Evolutionary conservation across 169 alveolate genomes (phyloP).

Genomic region (Plasmodium cynomolgi): DNA sequence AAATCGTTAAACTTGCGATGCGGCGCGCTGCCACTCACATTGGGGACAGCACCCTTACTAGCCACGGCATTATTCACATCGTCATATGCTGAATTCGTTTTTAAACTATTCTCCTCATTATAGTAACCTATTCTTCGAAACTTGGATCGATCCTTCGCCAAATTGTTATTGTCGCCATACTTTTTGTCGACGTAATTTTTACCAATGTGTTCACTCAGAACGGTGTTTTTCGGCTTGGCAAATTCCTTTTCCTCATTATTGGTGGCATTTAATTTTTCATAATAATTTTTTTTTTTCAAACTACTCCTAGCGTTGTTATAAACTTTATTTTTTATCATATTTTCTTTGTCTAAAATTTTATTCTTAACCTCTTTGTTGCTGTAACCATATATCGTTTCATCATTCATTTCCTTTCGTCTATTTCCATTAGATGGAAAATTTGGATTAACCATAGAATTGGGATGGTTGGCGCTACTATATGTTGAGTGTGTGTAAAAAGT

Average conservation of each 20-base stretch:
- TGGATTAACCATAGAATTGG: background rate
- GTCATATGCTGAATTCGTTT: background rate
- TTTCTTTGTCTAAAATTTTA: constrained; percentile 19
- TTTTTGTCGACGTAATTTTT: constrained; percentile 33
- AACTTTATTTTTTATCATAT: constrained; percentile 26
- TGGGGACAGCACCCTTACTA: background rate
- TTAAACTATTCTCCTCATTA: constrained; percentile 39
- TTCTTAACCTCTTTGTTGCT: constrained; percentile 20
- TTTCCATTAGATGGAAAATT: constrained; percentile 8
- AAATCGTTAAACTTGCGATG: constrained; percentile 5
- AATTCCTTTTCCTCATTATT: constrained; percentile 51
- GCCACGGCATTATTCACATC: background rate
- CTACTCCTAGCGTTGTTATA: constrained; percentile 17
- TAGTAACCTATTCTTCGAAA: constrained; percentile 27
- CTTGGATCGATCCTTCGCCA: constrained; percentile 39
- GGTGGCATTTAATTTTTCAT: constrained; percentile 24
- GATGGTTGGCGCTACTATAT: background rate
- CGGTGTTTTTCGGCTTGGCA: constrained; percentile 3
- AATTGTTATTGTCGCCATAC: constrained; percentile 12
- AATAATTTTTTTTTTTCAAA: constrained; percentile 40
- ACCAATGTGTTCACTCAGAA: constrained; percentile 6
- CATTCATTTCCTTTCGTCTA: constrained; percentile 23
- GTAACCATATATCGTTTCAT: constrained; percentile 37
- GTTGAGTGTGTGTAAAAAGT: background rate
- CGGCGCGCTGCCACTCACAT: background rate